Evolutionary conservation across 495 filamentous ascomycete species (phyloP).

Genomic region (Talaromyces stipitatus): DNA sequence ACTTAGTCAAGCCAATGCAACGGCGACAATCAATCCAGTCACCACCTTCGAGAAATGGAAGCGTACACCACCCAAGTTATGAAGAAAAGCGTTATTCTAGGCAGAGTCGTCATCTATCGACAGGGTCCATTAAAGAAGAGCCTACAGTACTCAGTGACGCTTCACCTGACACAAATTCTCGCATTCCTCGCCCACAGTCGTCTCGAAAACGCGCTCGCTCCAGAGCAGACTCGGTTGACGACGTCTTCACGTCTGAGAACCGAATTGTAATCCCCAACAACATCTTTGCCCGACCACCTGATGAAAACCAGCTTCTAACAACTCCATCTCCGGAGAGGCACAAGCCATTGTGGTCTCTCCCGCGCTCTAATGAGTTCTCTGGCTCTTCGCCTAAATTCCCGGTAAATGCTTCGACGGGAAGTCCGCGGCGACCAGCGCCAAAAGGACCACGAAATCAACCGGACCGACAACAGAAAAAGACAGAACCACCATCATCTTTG

Average conservation of each 20-base stretch:
- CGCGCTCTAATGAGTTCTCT: constrained; percentile 14
- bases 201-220: constrained; percentile 20
- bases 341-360: constrained; percentile 20
- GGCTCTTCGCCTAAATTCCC: constrained; percentile 8
- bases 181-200: constrained; percentile 10
- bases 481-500: constrained; percentile 11
- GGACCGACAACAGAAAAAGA: constrained; percentile 15
- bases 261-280: constrained; percentile 5
- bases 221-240: constrained; percentile 9
- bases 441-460: constrained; percentile 36
- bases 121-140: constrained; percentile 3
- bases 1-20: background rate
- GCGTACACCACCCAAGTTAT: background rate
- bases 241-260: constrained; percentile 6
- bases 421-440: constrained; percentile 27
- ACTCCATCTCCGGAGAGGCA: constrained; percentile 30
- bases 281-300: constrained; percentile 18
- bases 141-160: constrained; percentile 15
- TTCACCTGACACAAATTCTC: constrained; percentile 6
- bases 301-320: constrained; percentile 14
- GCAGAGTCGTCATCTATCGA: constrained; percentile 7
- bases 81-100: background rate
- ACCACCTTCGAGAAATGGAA: background rate
- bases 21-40: background rate
- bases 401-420: constrained; percentile 14